These are phyloP conservation scores for Byssoonygena ceratinophila DNA, from an alignment of 2,329 filamentous ascomycete species.

Conservation along the genomic window DNA sequence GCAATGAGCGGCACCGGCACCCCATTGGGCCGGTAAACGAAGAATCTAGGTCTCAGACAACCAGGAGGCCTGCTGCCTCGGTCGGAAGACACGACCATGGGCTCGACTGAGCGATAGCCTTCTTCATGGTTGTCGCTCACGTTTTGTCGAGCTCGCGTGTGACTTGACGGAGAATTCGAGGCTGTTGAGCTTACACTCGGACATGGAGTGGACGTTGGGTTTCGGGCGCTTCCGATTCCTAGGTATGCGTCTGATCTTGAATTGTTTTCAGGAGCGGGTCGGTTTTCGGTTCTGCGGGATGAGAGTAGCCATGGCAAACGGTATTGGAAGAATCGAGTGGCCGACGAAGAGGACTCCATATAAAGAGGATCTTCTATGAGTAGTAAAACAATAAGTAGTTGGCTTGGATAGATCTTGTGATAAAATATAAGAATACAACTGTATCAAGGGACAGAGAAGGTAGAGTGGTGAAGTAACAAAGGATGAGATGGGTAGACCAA, in stretches of 20 bases:
- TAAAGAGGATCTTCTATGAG: too few species aligned
- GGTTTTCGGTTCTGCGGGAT: too few species aligned
- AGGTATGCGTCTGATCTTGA: not conserved
- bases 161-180: not conserved
- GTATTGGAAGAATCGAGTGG: too few species aligned
- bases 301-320: too few species aligned
- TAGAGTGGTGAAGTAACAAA: not conserved
- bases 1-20: conserved; percentile 33
- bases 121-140: not conserved
- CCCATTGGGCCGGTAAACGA: conserved; percentile 30
- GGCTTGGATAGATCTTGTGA: not conserved
- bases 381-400: not conserved
- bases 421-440: not conserved
- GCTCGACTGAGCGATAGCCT: not conserved
- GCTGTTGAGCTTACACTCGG: not conserved
- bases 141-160: not conserved
- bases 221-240: not conserved
- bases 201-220: not conserved
- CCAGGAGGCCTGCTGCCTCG: not conserved
- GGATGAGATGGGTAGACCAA: not conserved
- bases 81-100: not conserved
- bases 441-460: not conserved
- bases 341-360: not conserved
- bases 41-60: conserved; percentile 29
- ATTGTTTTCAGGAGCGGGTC: not conserved